These are phyloP conservation scores for Huntiella abstrusa DNA, from an alignment of 2,329 filamentous ascomycete species.

Conservation along the genomic window DNA sequence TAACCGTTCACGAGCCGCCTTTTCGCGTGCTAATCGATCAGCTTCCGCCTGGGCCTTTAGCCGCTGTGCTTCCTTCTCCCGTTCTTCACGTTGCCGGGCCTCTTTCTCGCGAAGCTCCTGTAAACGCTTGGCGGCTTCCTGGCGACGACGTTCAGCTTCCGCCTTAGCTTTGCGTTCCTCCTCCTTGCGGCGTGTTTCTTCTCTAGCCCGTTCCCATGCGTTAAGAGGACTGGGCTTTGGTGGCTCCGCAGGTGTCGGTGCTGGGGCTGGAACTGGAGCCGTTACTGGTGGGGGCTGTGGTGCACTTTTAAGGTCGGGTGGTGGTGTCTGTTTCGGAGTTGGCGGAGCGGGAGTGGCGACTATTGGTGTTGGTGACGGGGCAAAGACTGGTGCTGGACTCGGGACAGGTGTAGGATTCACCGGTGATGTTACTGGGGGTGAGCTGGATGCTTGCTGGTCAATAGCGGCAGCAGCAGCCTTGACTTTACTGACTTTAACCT, in stretches of 20 bases:
- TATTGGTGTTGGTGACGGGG: not conserved
- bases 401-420: not conserved
- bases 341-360: not conserved
- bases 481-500: slow-evolving; percentile 3
- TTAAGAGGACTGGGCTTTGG: slow-evolving; percentile 5
- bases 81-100: slow-evolving; percentile 28
- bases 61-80: slow-evolving; percentile 11
- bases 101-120: slow-evolving; percentile 39
- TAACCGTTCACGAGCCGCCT: slow-evolving; percentile 8
- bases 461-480: slow-evolving; percentile 2
- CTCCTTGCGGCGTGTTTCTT: slow-evolving; percentile 44
- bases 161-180: slow-evolving; percentile 43
- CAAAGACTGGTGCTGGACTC: not conserved
- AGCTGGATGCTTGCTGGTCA: not conserved
- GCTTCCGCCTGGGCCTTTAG: slow-evolving; percentile 11
- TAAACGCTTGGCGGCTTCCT: slow-evolving; percentile 33
- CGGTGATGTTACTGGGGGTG: no score
- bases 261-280: not conserved
- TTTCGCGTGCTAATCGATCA: slow-evolving; percentile 9
- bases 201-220: slow-evolving; percentile 50
- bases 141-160: slow-evolving; percentile 39
- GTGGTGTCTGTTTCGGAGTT: not conserved
- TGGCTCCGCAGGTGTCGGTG: not conserved
- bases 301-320: no score
- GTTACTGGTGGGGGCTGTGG: not conserved